Evolutionary conservation across 2,329 filamentous ascomycete species (phyloP).

Genomic region (Emericellopsis atlantica): DNA sequence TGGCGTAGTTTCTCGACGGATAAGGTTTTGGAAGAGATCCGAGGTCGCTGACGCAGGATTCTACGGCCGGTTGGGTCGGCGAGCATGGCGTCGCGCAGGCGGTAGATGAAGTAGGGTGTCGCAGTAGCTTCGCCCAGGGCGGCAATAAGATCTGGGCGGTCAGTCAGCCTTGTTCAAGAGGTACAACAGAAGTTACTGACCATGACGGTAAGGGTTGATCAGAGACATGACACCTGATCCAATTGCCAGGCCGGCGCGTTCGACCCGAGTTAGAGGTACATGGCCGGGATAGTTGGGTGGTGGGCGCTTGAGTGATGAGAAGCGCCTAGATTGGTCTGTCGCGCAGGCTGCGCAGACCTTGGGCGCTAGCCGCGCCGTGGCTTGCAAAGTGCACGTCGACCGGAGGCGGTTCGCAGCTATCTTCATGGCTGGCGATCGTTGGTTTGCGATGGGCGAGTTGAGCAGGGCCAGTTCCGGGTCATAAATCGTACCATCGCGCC

Average conservation of each 20-base stretch:
- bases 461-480: too few species aligned
- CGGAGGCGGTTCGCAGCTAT: too few species aligned
- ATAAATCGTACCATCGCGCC: too few species aligned
- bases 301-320: conserved; percentile 78
- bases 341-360: conserved; percentile 1
- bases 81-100: conserved; percentile 88
- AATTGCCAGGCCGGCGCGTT: conserved; percentile 59
- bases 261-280: conserved; percentile 70
- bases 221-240: conserved; percentile 52
- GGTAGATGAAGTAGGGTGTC: conserved; percentile 87
- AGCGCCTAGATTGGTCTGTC: conserved; percentile 20
- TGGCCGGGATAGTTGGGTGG: conserved; percentile 83
- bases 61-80: conserved; percentile 69
- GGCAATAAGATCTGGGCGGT: conserved; percentile 68
- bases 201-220: conserved; percentile 67
- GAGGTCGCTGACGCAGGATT: conserved; percentile 80
- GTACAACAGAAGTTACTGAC: conserved; percentile 23
- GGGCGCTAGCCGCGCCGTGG: too few species aligned
- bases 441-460: too few species aligned
- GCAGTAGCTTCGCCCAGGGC: conserved; percentile 89
- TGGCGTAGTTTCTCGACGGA: conserved; percentile 55
- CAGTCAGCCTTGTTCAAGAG: too few species aligned
- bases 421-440: too few species aligned
- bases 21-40: conserved; percentile 67
- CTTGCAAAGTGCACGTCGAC: too few species aligned